Conservation (phyloP, 2,329 filamentous ascomycete species). For the Clonostachys solani region DNA sequence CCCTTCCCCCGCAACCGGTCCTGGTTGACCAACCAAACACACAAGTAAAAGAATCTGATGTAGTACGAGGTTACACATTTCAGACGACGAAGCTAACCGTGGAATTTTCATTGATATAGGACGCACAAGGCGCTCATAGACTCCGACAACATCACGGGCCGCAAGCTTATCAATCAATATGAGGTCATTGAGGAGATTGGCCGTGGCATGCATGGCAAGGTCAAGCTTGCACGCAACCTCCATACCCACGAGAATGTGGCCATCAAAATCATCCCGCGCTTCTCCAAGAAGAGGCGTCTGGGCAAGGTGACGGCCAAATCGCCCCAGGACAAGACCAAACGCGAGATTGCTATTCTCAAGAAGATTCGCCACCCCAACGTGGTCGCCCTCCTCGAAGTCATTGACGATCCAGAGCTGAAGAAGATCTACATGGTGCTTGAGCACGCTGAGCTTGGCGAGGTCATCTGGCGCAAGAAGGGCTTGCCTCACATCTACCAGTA, state of each 20-base stretch:
- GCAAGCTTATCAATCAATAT: constrained; percentile 97
- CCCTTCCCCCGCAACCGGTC: neutral
- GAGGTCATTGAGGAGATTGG: constrained; percentile 96
- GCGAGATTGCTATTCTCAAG: constrained; percentile 96
- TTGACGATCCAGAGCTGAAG: constrained; percentile 91
- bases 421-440: constrained; percentile 99
- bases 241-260: constrained; percentile 76
- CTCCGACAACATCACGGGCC: constrained; percentile 80
- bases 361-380: constrained; percentile 98
- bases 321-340: constrained; percentile 78
- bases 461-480: constrained; percentile 89
- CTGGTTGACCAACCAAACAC: neutral
- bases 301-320: constrained; percentile 69
- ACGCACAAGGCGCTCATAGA: constrained; percentile 92
- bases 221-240: constrained; percentile 86
- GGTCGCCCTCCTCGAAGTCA: constrained; percentile 91
- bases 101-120: constrained; percentile 29
- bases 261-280: constrained; percentile 97
- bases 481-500: constrained; percentile 77
- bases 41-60: neutral
- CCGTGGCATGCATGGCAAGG: constrained; percentile 93
- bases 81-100: neutral
- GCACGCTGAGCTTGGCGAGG: constrained; percentile 90
- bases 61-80: too few species aligned
- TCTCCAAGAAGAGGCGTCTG: constrained; percentile 89